Evolutionary conservation across 139 green algal genomes (phyloP).

Genomic region (Coelastrella sp.): DNA sequence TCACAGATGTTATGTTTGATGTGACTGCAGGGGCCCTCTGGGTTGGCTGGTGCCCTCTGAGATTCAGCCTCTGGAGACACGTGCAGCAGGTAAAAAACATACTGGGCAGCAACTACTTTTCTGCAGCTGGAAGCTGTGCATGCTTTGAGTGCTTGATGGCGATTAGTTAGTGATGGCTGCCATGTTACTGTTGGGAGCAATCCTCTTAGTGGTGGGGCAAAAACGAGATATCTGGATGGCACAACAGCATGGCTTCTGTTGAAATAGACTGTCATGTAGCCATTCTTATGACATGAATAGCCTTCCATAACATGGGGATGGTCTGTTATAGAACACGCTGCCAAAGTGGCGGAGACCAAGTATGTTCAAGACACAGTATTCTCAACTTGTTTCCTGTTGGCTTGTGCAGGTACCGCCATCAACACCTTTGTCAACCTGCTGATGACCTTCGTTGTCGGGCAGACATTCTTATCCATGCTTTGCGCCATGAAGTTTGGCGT

Average conservation of each 20-base stretch:
- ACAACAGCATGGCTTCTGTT: too few species aligned
- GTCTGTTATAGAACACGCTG: not conserved
- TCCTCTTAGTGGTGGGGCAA: too few species aligned
- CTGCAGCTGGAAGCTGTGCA: not conserved
- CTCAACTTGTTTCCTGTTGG: not conserved
- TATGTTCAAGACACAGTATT: too few species aligned
- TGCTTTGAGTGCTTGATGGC: too few species aligned
- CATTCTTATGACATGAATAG: too few species aligned
- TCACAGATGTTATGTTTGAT: not conserved
- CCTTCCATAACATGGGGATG: too few species aligned
- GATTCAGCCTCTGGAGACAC: constrained; percentile 66
- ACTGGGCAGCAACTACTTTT: not conserved
- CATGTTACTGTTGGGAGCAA: too few species aligned
- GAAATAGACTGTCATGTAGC: too few species aligned
- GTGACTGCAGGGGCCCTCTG: constrained; percentile 65
- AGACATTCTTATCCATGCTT: constrained; percentile 77
- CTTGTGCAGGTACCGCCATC: constrained; percentile 56
- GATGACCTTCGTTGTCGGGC: constrained; percentile 78
- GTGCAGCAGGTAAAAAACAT: constrained; percentile 41
- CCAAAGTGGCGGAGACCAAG: not conserved
- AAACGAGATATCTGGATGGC: too few species aligned
- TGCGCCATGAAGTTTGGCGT: constrained; percentile 73
- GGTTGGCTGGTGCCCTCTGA: constrained; percentile 81
- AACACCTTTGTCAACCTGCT: constrained; percentile 73
- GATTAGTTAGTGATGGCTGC: too few species aligned